A percentile compares a stretch with the other conserved stretches of the same genome.
phyloP scores from a whole-genome alignment of 306 rosid species.

The Glycyrrhiza uralensis region DNA sequence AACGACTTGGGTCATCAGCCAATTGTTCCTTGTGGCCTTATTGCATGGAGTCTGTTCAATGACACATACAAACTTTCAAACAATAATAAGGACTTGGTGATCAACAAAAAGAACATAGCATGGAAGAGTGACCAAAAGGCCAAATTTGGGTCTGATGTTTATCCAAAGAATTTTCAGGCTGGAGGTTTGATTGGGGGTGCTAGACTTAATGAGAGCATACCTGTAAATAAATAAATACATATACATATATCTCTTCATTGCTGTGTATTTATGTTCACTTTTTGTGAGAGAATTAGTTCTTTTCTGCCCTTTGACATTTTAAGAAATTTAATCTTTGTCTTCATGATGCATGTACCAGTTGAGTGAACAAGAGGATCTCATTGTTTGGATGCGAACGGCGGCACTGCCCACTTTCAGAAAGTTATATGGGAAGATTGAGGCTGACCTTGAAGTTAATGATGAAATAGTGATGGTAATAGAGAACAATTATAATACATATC shows the following conservation, averaged over 20 bases:
- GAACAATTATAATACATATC: constrained; percentile 83
- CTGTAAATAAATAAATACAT: too few relatives aligned
- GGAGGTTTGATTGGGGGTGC: constrained; percentile 73
- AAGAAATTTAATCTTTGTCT: constrained; percentile 8
- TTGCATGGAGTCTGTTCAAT: constrained; percentile 90
- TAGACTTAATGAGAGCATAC: constrained; percentile 62
- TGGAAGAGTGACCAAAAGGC: constrained; percentile 69
- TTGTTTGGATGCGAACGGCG: constrained; percentile 94
- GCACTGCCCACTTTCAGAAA: constrained; percentile 83
- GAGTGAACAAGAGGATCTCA: constrained; percentile 85
- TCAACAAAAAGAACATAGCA: constrained; percentile 76
- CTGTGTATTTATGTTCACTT: background rate
- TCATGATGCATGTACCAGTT: constrained; percentile 50
- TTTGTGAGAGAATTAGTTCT: background rate
- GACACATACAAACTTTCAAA: constrained; percentile 65
- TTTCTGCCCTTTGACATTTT: background rate
- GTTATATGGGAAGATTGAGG: constrained; percentile 73
- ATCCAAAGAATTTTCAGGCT: constrained; percentile 72
- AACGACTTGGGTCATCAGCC: background rate
- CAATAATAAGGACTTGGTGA: constrained; percentile 40
- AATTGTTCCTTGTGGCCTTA: constrained; percentile 87
- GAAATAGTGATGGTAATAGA: constrained; percentile 48
- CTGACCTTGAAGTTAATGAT: constrained; percentile 65
- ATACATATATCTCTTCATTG: background rate
- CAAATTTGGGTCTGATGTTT: constrained; percentile 73